A percentile compares a stretch with the other conserved stretches of the same genome.
These are phyloP conservation scores for Coriaria nepalensis DNA, from an alignment of 306 rosid genomes.

Conservation along the genomic window DNA sequence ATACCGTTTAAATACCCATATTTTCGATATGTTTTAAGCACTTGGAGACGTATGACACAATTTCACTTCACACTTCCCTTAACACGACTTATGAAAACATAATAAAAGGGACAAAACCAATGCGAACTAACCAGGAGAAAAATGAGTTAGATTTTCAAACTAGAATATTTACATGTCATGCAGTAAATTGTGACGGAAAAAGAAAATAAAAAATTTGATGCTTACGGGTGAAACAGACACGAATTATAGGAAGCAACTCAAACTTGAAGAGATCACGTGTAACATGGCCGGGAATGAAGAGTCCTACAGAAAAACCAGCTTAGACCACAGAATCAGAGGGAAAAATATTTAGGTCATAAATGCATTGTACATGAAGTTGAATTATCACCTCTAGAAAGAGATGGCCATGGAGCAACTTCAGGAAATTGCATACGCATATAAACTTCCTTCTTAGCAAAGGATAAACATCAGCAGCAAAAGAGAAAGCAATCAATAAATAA, in stretches of 20 bases:
- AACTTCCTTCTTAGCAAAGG: slow-evolving; percentile 45
- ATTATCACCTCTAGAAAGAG: slow-evolving; percentile 31
- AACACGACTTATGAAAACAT: no score
- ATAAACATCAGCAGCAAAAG: slow-evolving; percentile 4
- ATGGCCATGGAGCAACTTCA: slow-evolving; percentile 34
- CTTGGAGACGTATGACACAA: no score
- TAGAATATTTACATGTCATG: no score
- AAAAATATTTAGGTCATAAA: neutral
- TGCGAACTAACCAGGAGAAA: no score
- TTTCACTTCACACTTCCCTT: no score
- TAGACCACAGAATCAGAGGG: neutral
- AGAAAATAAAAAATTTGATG: no score
- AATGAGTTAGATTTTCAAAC: no score
- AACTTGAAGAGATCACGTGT: neutral
- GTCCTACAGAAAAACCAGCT: slow-evolving; percentile 5
- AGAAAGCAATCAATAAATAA: no score
- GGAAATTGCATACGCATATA: slow-evolving; percentile 69
- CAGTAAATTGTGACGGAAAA: no score
- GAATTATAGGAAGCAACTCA: slow-evolving; percentile 4
- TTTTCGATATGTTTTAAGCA: no score
- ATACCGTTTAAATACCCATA: no score
- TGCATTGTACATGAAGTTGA: neutral
- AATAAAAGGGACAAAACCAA: no score
- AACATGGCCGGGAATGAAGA: slow-evolving; percentile 4
- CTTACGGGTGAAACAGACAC: neutral